Evolutionary conservation across 306 rosid species (phyloP), one percentile per base, ranked within the genome.

Genomic region (Clitoria ternatea): DNA sequence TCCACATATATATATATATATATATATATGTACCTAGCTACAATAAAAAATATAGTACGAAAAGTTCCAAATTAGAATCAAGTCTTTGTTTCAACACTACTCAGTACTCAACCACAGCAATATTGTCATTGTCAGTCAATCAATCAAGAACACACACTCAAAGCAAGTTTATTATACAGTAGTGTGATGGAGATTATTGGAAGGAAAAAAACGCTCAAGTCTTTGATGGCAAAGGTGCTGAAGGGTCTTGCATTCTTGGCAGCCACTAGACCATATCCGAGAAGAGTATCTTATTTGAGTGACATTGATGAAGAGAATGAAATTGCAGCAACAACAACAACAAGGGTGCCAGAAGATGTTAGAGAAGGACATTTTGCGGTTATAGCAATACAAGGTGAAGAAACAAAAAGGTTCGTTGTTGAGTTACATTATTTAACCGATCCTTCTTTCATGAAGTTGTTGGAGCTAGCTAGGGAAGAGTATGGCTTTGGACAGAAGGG

Each of bases 401-500:
- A 85, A 66, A 40, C 39, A 18, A 64, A 80, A 74, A 92, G 96
- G 78, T 87, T 92, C 43, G 79, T 84, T 5, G 49, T 87, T 61
- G 84, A 79, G 64, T 74, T 92, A 22, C 82, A 79, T 18, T 92
- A 66, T 29, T 72, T 92, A 27, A 75, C 73, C 6, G 72, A 85
- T 71, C 89, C 92, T 37, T 73, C 33, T 45, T 91, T 91, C 70
- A 59, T 87, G 81, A 89, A 54, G 64, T 56, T 89, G 15, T 77
- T 87, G 15, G 90, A 87, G 50, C 53, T 61, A 48, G 94, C 94
- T 2, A 49, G 60, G 73, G 92, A 87, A 73, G 94, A 89, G 56
- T 92, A 65, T 80, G 93, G 97, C 0, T 87, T 82, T 75, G 24
- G 19, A 40, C 96, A 91, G 19, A 82, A 82, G 53, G 97, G 97